phyloP scores from a whole-genome alignment of 163 green algal genomes.

The Scenedesmus sp. region DNA sequence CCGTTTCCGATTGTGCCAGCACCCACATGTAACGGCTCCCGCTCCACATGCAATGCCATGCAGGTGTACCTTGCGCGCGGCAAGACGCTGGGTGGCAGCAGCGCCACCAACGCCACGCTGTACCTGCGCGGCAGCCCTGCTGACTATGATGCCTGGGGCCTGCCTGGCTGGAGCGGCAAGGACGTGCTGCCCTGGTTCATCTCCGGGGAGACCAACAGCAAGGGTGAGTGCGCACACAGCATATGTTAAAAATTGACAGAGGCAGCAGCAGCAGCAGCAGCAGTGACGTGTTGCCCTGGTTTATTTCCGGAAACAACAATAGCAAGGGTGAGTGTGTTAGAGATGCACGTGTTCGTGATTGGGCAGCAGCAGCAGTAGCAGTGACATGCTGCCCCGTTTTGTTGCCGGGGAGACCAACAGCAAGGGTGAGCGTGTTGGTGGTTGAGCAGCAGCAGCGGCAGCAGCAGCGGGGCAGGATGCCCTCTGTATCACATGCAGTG shows the following conservation, averaged over 20 bases:
- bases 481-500: no score
- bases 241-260: background rate
- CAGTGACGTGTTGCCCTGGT: constrained; percentile 80
- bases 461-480: background rate
- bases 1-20: no score
- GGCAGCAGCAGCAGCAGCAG: no score
- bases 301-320: constrained; percentile 73
- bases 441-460: background rate
- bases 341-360: background rate
- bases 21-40: no score
- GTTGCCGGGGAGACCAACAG: constrained; percentile 76
- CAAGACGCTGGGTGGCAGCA: constrained; percentile 87
- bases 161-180: constrained; percentile 79
- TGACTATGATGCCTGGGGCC: constrained; percentile 91
- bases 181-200: constrained; percentile 90
- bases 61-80: constrained; percentile 87
- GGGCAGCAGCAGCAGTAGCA: background rate
- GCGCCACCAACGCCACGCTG: constrained; percentile 91
- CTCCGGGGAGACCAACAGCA: constrained; percentile 75
- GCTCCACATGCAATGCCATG: background rate
- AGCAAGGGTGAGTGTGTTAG: constrained; percentile 36
- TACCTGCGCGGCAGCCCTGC: constrained; percentile 84
- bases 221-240: constrained; percentile 50
- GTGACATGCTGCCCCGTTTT: constrained; percentile 83
- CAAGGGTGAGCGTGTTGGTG: constrained; percentile 52